Evolutionary conservation across 257 asterid genomes (phyloP).

Genomic region (Nicotiana paniculata): DNA sequence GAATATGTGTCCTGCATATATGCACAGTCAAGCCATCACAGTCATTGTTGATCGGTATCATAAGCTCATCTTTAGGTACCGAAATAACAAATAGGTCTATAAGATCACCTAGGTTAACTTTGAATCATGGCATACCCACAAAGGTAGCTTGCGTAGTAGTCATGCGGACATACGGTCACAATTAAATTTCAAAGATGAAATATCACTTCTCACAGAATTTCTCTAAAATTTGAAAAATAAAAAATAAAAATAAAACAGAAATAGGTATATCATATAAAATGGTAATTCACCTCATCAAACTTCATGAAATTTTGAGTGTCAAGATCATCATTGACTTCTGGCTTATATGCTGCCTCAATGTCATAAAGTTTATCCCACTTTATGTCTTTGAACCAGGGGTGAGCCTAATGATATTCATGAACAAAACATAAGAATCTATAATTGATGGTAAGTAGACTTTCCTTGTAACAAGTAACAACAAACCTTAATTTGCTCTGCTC

Average conservation of each 20-base stretch:
- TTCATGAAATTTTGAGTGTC: conserved; percentile 75
- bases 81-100: not conserved
- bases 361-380: conserved; percentile 67
- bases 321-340: conserved; percentile 75
- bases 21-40: not conserved
- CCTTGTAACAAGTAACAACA: not conserved
- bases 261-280: not conserved
- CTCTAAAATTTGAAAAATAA: not conserved
- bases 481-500: conserved; percentile 75
- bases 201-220: not conserved
- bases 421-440: not conserved
- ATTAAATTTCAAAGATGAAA: not conserved
- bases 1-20: not conserved
- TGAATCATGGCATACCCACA: not conserved
- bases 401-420: conserved; percentile 39
- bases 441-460: not conserved
- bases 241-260: not conserved
- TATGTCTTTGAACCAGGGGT: conserved; percentile 80
- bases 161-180: not conserved
- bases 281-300: conserved; percentile 59
- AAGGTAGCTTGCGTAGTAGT: not conserved
- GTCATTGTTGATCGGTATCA: not conserved
- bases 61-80: not conserved
- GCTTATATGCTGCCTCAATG: conserved; percentile 80
- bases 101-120: not conserved